A percentile compares a stretch with the other conserved stretches of the same genome.
These are phyloP conservation scores for Diospyros lotus DNA, from an alignment of 148 eudicot species.

Conservation along the genomic window DNA sequence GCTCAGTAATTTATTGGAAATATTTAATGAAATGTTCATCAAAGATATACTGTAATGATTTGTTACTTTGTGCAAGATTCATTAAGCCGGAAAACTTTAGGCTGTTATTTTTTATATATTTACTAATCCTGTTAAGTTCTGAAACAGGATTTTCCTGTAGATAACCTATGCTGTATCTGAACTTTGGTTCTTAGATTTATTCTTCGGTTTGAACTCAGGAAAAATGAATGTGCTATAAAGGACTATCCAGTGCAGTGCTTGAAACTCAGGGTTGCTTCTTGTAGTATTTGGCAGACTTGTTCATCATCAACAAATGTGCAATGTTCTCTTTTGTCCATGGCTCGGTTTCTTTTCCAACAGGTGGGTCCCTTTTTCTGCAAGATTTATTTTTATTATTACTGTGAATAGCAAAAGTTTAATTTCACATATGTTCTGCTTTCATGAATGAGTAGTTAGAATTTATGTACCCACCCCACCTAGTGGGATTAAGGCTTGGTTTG, in stretches of 20 bases:
- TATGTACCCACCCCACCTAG: neutral
- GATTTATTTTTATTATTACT: neutral
- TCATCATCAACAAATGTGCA: constrained; percentile 27
- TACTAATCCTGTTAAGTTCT: neutral
- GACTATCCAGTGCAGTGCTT: constrained; percentile 49
- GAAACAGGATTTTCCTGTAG: neutral
- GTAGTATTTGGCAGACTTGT: constrained; percentile 54
- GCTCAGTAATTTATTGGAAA: neutral
- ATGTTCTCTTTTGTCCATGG: constrained; percentile 44
- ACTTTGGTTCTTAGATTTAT: constrained; percentile 10
- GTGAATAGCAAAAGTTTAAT: too few species aligned
- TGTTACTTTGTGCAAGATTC: neutral
- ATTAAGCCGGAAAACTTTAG: neutral
- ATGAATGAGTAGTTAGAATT: too few species aligned
- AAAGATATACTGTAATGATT: neutral
- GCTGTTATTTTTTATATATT: neutral
- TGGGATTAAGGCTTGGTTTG: neutral
- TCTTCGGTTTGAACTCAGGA: constrained; percentile 30
- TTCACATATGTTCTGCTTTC: too few species aligned
- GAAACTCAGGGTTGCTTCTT: constrained; percentile 62
- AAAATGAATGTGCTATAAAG: constrained; percentile 37
- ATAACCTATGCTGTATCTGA: neutral
- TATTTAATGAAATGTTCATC: neutral
- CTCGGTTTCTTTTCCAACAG: constrained; percentile 70
- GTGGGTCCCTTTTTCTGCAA: constrained; percentile 24